Evolutionary conservation across 1,284 basidiomycete genomes (phyloP).

Genomic region (Tilletia setariae): DNA sequence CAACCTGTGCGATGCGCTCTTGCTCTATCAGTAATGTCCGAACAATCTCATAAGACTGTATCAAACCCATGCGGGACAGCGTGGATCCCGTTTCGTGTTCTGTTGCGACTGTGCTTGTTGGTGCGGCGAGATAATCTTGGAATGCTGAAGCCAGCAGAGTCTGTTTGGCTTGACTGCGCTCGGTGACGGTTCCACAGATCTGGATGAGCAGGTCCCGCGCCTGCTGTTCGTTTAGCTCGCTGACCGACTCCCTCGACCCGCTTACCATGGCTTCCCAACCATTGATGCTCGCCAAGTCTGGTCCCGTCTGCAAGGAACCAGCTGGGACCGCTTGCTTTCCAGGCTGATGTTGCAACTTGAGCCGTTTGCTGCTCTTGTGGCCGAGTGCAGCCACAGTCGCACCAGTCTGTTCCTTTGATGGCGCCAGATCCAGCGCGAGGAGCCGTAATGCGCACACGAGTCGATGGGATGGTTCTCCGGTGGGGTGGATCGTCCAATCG

Average conservation of each 20-base stretch:
- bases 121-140: neutral
- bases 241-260: constrained; percentile 5
- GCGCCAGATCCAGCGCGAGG: neutral
- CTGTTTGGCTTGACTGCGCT: neutral
- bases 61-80: neutral
- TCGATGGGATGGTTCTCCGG: constrained; percentile 7
- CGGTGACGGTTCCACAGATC: neutral
- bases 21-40: neutral
- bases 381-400: neutral
- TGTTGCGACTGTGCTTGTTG: no score
- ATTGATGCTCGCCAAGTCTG: neutral
- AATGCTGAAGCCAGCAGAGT: neutral
- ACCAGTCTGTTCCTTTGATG: neutral
- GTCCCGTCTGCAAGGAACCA: neutral
- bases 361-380: constrained; percentile 1
- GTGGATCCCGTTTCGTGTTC: no score
- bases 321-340: neutral
- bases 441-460: constrained; percentile 6
- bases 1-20: constrained; percentile 2
- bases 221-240: neutral
- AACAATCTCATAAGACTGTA: constrained; percentile 1
- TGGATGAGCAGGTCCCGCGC: neutral
- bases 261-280: constrained; percentile 13
- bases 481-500: constrained; percentile 15
- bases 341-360: neutral